Conservation (phyloP, 306 rosid species). For the Cicer bijugum region DNA sequence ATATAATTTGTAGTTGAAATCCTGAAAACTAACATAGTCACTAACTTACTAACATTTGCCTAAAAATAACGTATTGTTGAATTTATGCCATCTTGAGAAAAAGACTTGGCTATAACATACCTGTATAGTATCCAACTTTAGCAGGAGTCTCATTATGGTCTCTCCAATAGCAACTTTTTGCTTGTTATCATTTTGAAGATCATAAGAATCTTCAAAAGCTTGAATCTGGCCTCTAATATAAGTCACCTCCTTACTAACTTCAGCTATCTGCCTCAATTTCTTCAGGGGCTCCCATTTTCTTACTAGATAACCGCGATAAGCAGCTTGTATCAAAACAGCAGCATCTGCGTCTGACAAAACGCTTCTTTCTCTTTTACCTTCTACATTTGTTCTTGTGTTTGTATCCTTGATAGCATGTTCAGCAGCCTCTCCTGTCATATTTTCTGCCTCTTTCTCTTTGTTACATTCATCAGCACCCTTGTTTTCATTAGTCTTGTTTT, state of each 20-base stretch:
- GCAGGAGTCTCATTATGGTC: constrained; percentile 73
- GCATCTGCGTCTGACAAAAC: constrained; percentile 60
- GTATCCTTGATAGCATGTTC: constrained; percentile 13
- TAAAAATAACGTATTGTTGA: no score
- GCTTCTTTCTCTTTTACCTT: constrained; percentile 23
- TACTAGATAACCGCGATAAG: constrained; percentile 64
- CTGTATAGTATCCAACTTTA: constrained; percentile 79
- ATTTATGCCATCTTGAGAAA: background rate
- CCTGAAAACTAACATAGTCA: no score
- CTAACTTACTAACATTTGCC: no score
- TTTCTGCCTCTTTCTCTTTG: constrained; percentile 22
- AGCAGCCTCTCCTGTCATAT: constrained; percentile 6
- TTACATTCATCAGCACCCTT: constrained; percentile 7
- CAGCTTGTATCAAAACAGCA: constrained; percentile 70
- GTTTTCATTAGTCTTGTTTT: constrained; percentile 29
- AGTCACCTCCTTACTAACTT: constrained; percentile 52
- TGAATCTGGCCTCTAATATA: constrained; percentile 50
- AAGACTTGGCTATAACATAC: constrained; percentile 40
- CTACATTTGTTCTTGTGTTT: constrained; percentile 5
- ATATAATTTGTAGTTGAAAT: no score
- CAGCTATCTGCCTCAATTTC: constrained; percentile 71
- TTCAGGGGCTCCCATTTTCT: constrained; percentile 75
- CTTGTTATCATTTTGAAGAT: constrained; percentile 53
- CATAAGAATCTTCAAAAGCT: constrained; percentile 52
- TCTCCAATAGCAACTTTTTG: constrained; percentile 62